Evolutionary conservation across 75 land plant genomes (phyloP), one percentile per base, ranked within the genome.

Genomic region (Pinus taeda): DNA sequence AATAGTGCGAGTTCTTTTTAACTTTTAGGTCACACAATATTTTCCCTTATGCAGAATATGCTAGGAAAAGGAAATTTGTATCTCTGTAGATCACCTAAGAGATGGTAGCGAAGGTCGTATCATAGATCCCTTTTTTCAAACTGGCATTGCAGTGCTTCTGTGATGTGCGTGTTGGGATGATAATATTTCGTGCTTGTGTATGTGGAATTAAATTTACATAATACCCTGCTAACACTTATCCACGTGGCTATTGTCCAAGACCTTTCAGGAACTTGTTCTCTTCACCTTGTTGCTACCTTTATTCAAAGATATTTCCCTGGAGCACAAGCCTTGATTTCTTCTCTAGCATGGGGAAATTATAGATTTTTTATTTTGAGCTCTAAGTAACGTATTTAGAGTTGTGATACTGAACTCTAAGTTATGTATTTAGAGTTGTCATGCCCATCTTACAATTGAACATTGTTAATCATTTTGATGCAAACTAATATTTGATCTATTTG

Each of bases 201-300:
- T 60, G 21, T 60, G 15, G 39, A 37, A 15, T 59, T 20, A 5
- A n/a, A 18, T 60, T 60, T 60, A n/a, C 20, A 18, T 6, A 60
- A n/a, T 18, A 60, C 21, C 11, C 21, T 18, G 21, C 17, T 26
- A 24, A n/a, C 12, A 73, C 30, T 55, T 12, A 4, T 11, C 20
- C 81, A 97, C 98, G 90, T 97, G 77, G 95, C 99, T 11, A 97
- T 95, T 75, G 91, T 97, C 57, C 99, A 97, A 87, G 86, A 92
- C 67, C 92, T 97, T 62, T 97, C 99, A 45, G 99, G 99, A 45
- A 94, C 98, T 67, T 98, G 98, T 29, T 94, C 99, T 79, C 95
- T 97, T 39, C 88, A 98, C 61, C 91, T 97, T 56, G 99, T 93
- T 74, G 98, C 98, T n/a, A 98, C 95, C 71, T 85, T 97, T 45